Base-by-base conservation (phyloP, 176 grass and related monocot genomes). In the Aegilops speltoides region DNA sequence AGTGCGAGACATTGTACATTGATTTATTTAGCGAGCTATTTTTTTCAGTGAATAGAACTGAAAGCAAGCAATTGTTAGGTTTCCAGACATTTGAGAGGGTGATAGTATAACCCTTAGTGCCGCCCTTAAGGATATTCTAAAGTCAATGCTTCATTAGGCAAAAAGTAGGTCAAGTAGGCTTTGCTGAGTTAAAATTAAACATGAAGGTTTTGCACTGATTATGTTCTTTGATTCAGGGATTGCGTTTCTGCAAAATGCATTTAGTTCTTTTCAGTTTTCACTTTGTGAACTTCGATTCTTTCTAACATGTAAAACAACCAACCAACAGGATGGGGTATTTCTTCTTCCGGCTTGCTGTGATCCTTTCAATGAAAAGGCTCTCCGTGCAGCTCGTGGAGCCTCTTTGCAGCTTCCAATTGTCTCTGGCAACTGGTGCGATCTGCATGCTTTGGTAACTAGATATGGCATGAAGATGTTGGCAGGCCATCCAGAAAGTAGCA, bases 341-440 rank as follows among this genome's bases (percentile, higher is more conserved):
- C 91, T 98, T 85, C 93, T 98, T 84, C 91, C 89, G 33, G 82
- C 74, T 88, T 98, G 96, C 57, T 98, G 93, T 84, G 93, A 98
- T 71, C 96, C 96, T 76, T 98, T 98, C 80, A 94, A 98, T 86
- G 93, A 98, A 78, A 98, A 98, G 81, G 96, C 90, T 76, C 82
- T 98, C 26, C 86, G 91, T 92, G 91, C 96, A 81, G 91, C 96
- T 65, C 91, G 96, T 66, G 93, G 96, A 81, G 88, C 93, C 66
- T 92, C 93, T 23, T 92, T 98, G 83, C 93, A 96, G 83, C 82
- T 96, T 65, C 96, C 96, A 79, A 70, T 98, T 56, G 75, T 95
- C 61, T 94, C 84, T 22, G 90, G 93, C 73, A 86, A 79, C n/a
- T 96, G 93, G 91, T 84, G 66, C 76, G 88, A 88, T 65, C 84